Percentiles rank a stretch among this genome's conserved stretches.
These are phyloP conservation scores for Anthracocystis panici-leucophaei DNA, from an alignment of 1,284 basidiomycete genomes.

Conservation along the genomic window DNA sequence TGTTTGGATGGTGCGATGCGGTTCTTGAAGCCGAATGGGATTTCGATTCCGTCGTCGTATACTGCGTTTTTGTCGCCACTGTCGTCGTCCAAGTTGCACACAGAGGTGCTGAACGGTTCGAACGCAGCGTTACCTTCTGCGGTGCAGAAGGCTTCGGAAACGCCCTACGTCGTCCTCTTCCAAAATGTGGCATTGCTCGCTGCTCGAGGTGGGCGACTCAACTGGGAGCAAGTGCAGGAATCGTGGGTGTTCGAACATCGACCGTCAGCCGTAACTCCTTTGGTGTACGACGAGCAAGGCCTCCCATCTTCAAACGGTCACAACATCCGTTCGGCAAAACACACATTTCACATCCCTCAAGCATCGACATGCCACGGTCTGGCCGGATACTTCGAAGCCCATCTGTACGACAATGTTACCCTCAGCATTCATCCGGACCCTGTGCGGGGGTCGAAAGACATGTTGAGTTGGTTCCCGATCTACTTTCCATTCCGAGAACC, in stretches of 20 bases:
- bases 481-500: constrained; percentile 90
- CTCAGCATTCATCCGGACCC: constrained; percentile 92
- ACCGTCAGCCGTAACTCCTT: constrained; percentile 47
- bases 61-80: constrained; percentile 93
- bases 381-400: constrained; percentile 97
- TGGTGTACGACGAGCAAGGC: constrained; percentile 56
- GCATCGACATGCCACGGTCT: constrained; percentile 96
- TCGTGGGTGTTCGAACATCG: constrained; percentile 96
- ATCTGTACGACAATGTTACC: constrained; percentile 87
- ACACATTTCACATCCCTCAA: constrained; percentile 90
- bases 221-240: constrained; percentile 85
- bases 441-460: constrained; percentile 83
- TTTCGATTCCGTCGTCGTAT: constrained; percentile 96
- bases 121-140: constrained; percentile 30
- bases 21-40: constrained; percentile 77
- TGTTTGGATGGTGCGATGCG: constrained; percentile 95
- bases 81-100: constrained; percentile 86
- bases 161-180: constrained; percentile 98
- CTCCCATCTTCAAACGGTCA: constrained; percentile 71
- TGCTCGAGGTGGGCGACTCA: constrained; percentile 73
- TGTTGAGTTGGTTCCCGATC: constrained; percentile 99
- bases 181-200: constrained; percentile 76
- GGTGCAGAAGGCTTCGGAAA: constrained; percentile 78
- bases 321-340: constrained; percentile 70
- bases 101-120: constrained; percentile 41